Conservation (phyloP, 495 filamentous ascomycete species). For the Xylaria curta region DNA sequence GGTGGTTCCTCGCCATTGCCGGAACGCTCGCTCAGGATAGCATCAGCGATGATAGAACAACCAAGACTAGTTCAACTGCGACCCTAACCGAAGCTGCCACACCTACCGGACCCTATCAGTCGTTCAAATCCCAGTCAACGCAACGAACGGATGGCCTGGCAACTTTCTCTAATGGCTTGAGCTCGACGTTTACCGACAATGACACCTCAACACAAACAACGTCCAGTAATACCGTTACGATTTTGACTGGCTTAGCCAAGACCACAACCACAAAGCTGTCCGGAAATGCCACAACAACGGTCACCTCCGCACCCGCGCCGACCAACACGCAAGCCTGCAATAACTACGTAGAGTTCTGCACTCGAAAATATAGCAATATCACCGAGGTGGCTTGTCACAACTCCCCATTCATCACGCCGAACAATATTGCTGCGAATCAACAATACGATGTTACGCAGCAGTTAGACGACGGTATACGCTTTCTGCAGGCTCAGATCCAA, state of each 20-base stretch:
- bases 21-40: constrained; percentile 34
- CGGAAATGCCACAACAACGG: constrained; percentile 44
- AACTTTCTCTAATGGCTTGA: constrained; percentile 27
- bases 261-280: constrained; percentile 35
- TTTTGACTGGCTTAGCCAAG: constrained; percentile 48
- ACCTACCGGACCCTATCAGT: constrained; percentile 48
- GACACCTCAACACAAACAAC: constrained; percentile 40
- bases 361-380: constrained; percentile 84
- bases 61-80: constrained; percentile 41
- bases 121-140: constrained; percentile 44
- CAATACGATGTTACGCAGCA: constrained; percentile 70
- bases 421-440: constrained; percentile 83
- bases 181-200: constrained; percentile 48
- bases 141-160: constrained; percentile 35
- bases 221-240: constrained; percentile 43
- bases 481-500: constrained; percentile 84
- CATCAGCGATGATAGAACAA: constrained; percentile 43
- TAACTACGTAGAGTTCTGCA: constrained; percentile 82
- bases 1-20: constrained; percentile 29
- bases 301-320: constrained; percentile 51
- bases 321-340: constrained; percentile 85
- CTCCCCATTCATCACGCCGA: constrained; percentile 75
- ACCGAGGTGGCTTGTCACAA: constrained; percentile 87
- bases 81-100: constrained; percentile 30
- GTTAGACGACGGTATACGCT: constrained; percentile 86